Evolutionary conservation across 2,329 filamentous ascomycete species (phyloP).

Genomic region (Hypoxylon sp.): DNA sequence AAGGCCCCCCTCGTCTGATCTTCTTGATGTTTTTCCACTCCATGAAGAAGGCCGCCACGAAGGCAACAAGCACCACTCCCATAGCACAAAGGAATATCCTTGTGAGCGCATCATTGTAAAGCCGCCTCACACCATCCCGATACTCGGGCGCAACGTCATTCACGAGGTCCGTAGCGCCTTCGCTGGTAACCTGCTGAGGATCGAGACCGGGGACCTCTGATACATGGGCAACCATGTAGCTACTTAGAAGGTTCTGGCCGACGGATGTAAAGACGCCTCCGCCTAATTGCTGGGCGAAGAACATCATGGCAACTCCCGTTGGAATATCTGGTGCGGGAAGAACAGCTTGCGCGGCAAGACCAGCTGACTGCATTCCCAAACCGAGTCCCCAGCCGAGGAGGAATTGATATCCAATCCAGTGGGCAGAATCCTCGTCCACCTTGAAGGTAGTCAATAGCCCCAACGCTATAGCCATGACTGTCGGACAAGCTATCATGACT

Average conservation of each 20-base stretch:
- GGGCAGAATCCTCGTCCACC: constrained; percentile 58
- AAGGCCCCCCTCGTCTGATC: constrained; percentile 30
- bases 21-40: constrained; percentile 72
- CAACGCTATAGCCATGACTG: constrained; percentile 64
- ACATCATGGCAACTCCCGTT: constrained; percentile 58
- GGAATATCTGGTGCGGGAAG: constrained; percentile 59
- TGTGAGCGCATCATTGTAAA: constrained; percentile 68
- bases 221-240: constrained; percentile 51
- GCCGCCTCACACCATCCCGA: constrained; percentile 62
- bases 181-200: constrained; percentile 51
- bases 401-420: constrained; percentile 72
- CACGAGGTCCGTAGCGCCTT: constrained; percentile 65
- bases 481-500: constrained; percentile 65
- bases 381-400: constrained; percentile 70
- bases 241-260: constrained; percentile 57
- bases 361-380: constrained; percentile 68
- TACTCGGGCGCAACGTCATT: constrained; percentile 59
- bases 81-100: constrained; percentile 68
- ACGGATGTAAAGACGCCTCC: constrained; percentile 62
- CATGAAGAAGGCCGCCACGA: constrained; percentile 64
- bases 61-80: constrained; percentile 62
- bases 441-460: constrained; percentile 70
- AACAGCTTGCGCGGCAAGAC: constrained; percentile 64
- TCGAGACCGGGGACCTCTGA: constrained; percentile 53
- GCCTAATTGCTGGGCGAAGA: constrained; percentile 62